Percentiles rank a stretch among this genome's conserved stretches.
phyloP scores from a whole-genome alignment of 768 basidiomycete species.

The Lepiota brunneoincarnata region DNA sequence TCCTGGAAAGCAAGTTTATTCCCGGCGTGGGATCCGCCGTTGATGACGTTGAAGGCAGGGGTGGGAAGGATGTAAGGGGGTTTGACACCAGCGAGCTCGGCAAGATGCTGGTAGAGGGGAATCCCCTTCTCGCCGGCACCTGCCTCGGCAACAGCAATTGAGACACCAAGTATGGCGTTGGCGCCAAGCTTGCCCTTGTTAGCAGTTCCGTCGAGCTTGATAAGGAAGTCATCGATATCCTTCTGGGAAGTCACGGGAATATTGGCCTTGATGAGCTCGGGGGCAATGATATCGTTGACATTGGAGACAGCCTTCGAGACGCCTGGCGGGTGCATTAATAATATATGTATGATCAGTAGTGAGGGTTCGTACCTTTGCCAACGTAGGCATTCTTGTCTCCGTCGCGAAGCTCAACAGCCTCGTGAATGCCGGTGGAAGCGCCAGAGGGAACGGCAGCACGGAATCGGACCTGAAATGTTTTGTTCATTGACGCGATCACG shows the following conservation, averaged over 20 bases:
- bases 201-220: constrained; percentile 94
- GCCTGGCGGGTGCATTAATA: constrained; percentile 45
- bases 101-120: constrained; percentile 95
- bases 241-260: constrained; percentile 88
- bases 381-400: constrained; percentile 90
- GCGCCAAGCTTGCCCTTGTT: constrained; percentile 99
- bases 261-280: constrained; percentile 80
- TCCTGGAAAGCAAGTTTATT: constrained; percentile 99
- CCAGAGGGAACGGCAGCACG: constrained; percentile 96
- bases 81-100: constrained; percentile 93
- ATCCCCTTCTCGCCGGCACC: constrained; percentile 93
- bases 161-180: constrained; percentile 98
- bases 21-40: constrained; percentile 98
- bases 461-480: constrained; percentile 67
- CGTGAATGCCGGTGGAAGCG: constrained; percentile 96
- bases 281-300: constrained; percentile 89
- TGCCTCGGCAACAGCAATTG: constrained; percentile 92
- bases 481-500: neutral
- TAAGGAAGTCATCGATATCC: constrained; percentile 96
- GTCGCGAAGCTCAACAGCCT: constrained; percentile 98
- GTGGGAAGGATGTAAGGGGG: constrained; percentile 88
- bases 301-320: constrained; percentile 92
- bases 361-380: constrained; percentile 76
- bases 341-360: constrained; percentile 3
- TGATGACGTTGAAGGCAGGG: constrained; percentile 99